Conservation (phyloP, 208 protist species). For the Angomonas ambiguus region DNA sequence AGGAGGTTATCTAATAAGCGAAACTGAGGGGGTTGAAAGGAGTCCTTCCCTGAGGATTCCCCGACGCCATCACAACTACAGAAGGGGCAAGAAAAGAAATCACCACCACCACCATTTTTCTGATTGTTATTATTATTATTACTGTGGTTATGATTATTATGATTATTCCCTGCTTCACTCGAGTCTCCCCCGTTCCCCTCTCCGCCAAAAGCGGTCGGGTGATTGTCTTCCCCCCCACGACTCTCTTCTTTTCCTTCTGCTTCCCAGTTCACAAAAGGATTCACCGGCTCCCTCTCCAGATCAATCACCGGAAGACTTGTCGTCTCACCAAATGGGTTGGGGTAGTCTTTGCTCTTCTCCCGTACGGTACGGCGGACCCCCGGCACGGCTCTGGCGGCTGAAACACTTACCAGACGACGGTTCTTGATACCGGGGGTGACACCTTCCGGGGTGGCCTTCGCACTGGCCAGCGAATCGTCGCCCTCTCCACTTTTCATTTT, state of each 20-base stretch:
- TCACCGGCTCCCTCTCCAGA: slow-evolving; percentile 68
- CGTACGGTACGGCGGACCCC: slow-evolving; percentile 29
- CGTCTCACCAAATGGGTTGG: slow-evolving; percentile 80
- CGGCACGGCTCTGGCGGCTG: not conserved
- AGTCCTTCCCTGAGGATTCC: not conserved
- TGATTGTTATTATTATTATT: slow-evolving; percentile 8
- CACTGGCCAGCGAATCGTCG: slow-evolving; percentile 29
- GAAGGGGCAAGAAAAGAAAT: not conserved
- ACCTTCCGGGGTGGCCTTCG: slow-evolving; percentile 71
- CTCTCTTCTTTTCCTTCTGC: slow-evolving; percentile 12
- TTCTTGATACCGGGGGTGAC: slow-evolving; percentile 71
- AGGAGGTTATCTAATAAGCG: slow-evolving; percentile 2
- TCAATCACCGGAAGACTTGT: slow-evolving; percentile 54
- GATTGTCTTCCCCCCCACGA: slow-evolving; percentile 1
- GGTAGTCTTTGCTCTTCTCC: slow-evolving; percentile 67
- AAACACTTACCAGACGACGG: not conserved
- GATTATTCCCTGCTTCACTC: not conserved
- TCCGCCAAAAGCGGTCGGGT: not conserved
- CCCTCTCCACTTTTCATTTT: slow-evolving; percentile 30
- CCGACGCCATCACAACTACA: not conserved
- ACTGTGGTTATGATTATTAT: not conserved
- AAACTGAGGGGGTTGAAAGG: not conserved
- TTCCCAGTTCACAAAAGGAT: slow-evolving; percentile 68
- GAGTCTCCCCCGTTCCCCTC: not conserved
- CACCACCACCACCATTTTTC: not conserved